A percentile compares a stretch with the other conserved stretches of the same genome.
Conservation (phyloP, 2,329 filamentous ascomycete genomes). For the Ascochyta koolunga region DNA sequence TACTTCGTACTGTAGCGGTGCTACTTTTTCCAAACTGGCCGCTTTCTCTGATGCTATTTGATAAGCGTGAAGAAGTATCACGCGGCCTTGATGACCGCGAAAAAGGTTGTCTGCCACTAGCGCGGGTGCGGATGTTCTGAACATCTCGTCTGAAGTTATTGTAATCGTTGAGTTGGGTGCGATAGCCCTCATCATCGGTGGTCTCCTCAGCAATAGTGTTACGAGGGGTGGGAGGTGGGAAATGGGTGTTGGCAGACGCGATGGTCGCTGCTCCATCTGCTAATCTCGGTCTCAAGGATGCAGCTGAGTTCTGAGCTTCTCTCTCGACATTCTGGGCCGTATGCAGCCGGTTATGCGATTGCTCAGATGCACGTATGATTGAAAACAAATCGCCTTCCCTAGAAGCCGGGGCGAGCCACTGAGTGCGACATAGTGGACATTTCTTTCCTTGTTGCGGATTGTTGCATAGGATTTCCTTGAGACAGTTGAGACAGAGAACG, state of each 20-base stretch:
- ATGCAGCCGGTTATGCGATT: not conserved
- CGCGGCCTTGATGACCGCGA: not conserved
- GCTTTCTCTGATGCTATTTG: not conserved
- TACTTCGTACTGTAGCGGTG: not conserved
- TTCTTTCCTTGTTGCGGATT: slow-evolving; percentile 18
- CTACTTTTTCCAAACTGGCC: not conserved
- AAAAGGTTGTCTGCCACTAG: not conserved
- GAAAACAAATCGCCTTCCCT: not conserved
- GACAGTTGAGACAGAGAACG: slow-evolving; percentile 20
- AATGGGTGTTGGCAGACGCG: not conserved
- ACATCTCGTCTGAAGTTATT: not conserved
- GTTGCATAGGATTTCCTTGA: slow-evolving; percentile 14
- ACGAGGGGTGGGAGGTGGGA: not conserved
- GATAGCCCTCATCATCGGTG: not conserved
- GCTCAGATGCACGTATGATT: not conserved
- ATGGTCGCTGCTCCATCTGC: not conserved
- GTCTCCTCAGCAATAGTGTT: not conserved
- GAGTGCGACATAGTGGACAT: slow-evolving; percentile 30
- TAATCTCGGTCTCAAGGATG: not conserved
- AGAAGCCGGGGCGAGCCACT: slow-evolving; percentile 20
- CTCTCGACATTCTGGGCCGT: not conserved
- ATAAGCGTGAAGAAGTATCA: not conserved
- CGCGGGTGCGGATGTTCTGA: not conserved
- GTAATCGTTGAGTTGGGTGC: not conserved
- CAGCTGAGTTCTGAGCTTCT: not conserved